Percentiles rank a stretch among this genome's conserved stretches.
phyloP scores from a whole-genome alignment of 768 basidiomycete genomes.

The Mycena rosella region DNA sequence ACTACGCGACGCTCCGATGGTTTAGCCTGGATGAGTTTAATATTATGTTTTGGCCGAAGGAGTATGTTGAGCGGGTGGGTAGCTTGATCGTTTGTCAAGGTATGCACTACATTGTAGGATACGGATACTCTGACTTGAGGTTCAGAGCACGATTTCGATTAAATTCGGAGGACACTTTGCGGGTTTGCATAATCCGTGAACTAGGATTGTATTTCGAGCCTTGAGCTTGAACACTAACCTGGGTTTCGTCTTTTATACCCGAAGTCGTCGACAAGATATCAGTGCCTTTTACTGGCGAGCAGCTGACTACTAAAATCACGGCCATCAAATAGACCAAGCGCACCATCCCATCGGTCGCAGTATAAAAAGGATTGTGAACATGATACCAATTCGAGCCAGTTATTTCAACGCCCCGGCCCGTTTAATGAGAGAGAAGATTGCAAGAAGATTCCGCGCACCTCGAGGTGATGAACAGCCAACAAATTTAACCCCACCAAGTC shows the following conservation, averaged over 20 bases:
- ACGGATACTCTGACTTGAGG: neutral
- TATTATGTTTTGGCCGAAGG: conserved; percentile 8
- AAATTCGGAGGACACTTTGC: neutral
- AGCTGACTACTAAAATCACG: neutral
- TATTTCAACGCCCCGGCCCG: conserved; percentile 11
- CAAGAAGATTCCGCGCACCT: conserved; percentile 25
- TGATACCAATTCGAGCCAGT: conserved; percentile 16
- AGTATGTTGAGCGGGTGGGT: conserved; percentile 13
- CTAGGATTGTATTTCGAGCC: neutral
- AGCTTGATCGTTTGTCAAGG: conserved; percentile 21
- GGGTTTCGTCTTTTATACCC: too few relatives aligned
- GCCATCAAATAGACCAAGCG: conserved; percentile 19
- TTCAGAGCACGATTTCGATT: neutral
- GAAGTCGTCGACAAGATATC: too few relatives aligned
- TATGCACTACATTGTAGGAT: neutral
- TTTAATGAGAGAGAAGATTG: conserved; percentile 17
- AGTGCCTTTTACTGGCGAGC: neutral
- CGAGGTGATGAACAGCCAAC: conserved; percentile 30
- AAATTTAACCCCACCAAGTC: conserved; percentile 16
- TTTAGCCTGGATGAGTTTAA: conserved; percentile 25
- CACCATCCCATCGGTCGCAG: conserved; percentile 1
- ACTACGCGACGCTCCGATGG: conserved; percentile 15
- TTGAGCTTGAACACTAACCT: neutral
- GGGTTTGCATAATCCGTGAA: neutral
- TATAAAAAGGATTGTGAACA: conserved; percentile 17